These are phyloP conservation scores for Trichoderma sp. DNA, from an alignment of 2,329 filamentous ascomycete species.

Conservation along the genomic window DNA sequence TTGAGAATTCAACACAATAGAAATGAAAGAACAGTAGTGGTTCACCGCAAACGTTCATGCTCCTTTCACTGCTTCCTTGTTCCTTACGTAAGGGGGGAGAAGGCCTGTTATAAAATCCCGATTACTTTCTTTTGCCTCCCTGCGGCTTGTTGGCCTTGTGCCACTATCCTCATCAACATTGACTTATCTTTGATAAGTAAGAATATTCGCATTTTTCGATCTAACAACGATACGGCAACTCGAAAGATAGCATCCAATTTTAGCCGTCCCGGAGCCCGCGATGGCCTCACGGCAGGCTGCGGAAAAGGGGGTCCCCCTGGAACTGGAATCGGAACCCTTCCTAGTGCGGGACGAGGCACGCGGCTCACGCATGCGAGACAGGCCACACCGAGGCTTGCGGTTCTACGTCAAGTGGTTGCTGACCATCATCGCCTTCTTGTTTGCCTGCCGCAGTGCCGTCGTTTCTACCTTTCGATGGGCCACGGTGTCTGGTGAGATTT, in stretches of 20 bases:
- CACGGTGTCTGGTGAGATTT: constrained; percentile 26
- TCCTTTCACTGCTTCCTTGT: too few species aligned
- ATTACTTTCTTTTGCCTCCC: too few species aligned
- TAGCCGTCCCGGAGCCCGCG: background rate
- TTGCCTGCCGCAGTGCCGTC: constrained; percentile 28
- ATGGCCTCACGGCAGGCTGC: constrained; percentile 8
- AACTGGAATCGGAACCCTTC: background rate
- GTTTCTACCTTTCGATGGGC: constrained; percentile 29
- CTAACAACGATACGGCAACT: background rate
- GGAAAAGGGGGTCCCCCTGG: constrained; percentile 1
- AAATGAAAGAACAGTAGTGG: background rate
- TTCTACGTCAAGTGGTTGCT: background rate
- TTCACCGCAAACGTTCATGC: background rate
- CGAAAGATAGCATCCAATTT: background rate
- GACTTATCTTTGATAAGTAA: too few species aligned
- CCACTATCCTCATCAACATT: too few species aligned
- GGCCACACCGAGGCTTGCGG: constrained; percentile 11
- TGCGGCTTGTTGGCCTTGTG: too few species aligned
- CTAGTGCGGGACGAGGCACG: background rate
- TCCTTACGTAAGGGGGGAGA: constrained; percentile 23
- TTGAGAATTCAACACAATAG: background rate
- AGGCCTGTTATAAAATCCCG: too few species aligned
- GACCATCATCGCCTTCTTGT: constrained; percentile 28
- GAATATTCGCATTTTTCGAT: too few species aligned
- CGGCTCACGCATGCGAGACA: background rate